These are phyloP conservation scores for Cryphonectria parasitica DNA, from an alignment of 2,329 filamentous ascomycete species.

Conservation along the genomic window DNA sequence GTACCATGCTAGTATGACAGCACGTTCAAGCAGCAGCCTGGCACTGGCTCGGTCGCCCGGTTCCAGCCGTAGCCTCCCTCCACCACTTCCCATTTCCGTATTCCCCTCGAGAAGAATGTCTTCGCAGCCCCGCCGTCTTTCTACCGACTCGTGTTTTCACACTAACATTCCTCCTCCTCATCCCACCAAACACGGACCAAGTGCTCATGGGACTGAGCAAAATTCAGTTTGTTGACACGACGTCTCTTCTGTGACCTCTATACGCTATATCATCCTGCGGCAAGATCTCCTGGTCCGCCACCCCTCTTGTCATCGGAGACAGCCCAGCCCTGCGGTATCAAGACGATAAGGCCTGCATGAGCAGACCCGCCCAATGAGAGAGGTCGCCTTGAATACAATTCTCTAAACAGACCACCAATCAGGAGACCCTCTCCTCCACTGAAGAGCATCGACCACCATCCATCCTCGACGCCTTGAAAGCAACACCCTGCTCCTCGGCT, in stretches of 20 bases:
- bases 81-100: conserved; percentile 10
- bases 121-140: conserved; percentile 24
- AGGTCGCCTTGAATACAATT: conserved; percentile 16
- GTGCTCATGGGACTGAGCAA: background rate
- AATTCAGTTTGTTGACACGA: background rate
- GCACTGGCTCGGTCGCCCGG: background rate
- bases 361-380: conserved; percentile 24
- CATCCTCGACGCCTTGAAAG: conserved; percentile 10
- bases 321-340: conserved; percentile 13
- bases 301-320: conserved; percentile 5
- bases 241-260: background rate
- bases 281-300: background rate
- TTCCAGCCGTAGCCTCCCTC: background rate
- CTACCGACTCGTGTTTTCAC: conserved; percentile 12
- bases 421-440: conserved; percentile 14
- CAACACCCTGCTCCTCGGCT: conserved; percentile 1
- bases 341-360: conserved; percentile 22
- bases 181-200: conserved; percentile 10
- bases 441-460: conserved; percentile 17
- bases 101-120: background rate
- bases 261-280: background rate
- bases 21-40: background rate
- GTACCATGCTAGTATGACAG: too few relatives aligned
- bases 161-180: background rate
- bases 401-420: conserved; percentile 27